Percentiles rank a stretch among this genome's conserved stretches.
Conservation (phyloP, 257 asterid species). For the Fraxinus anomala region DNA sequence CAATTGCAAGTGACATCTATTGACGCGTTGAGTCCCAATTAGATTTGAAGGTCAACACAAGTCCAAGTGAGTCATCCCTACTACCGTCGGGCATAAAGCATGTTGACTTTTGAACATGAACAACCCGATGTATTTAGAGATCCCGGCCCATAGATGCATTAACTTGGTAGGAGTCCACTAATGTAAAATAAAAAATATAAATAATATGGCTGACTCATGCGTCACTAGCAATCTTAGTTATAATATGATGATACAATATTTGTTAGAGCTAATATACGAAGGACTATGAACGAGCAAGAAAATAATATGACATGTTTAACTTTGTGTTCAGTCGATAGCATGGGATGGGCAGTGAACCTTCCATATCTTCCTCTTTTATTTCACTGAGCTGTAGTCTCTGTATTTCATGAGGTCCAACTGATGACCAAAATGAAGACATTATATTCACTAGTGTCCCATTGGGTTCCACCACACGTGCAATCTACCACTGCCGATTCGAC, state of each 20-base stretch:
- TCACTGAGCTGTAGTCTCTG: background rate
- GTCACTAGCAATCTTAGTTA: background rate
- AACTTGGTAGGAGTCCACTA: background rate
- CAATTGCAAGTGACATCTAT: too few species aligned
- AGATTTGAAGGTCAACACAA: background rate
- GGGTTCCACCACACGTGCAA: conserved; percentile 54
- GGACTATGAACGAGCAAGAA: background rate
- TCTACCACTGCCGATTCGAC: conserved; percentile 18
- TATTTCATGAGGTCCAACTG: background rate
- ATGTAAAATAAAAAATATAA: background rate
- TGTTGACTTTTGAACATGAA: background rate
- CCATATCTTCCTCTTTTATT: background rate
- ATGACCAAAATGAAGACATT: background rate
- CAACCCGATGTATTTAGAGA: background rate
- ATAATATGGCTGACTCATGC: background rate
- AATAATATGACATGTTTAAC: too few species aligned
- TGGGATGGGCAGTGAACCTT: conserved; percentile 29
- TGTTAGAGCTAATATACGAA: background rate
- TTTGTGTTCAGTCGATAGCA: background rate
- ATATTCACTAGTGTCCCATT: conserved; percentile 5
- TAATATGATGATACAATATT: background rate
- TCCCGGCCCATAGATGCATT: background rate
- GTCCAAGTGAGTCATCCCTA: background rate
- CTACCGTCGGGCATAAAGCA: background rate
- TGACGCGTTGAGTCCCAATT: too few species aligned